Base-by-base conservation (phyloP, 2,329 filamentous ascomycete genomes). In the Epichloe baconii region DNA sequence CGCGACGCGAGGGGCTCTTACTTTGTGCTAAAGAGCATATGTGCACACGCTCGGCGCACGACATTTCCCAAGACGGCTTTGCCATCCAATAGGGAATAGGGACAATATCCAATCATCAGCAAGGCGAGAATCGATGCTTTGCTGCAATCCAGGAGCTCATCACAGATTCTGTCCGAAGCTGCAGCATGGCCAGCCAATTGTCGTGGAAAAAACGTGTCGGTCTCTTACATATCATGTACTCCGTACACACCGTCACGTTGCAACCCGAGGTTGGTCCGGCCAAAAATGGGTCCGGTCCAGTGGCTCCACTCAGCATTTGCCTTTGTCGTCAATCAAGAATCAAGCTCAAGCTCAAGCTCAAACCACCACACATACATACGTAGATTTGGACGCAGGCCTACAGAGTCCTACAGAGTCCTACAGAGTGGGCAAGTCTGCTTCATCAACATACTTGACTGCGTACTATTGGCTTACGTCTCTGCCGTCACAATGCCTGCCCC, bases 401-500 rank as follows among this genome's bases (percentile, higher is more conserved):
- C 40, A 11, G 4, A 23, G 21, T 5, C 21, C 21, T 23, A 23
- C 21, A 23, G 40, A 21, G 19, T 21, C 19, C 19, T 21, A 21
- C 19, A 21, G 19, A 11, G 1, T 42, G 19, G 21, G 40, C 40
- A 21, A 11, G 5, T 21, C 19, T 6, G 19, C 11, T 19, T 43
- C 41, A 19, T 12, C 21, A 26, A 3, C 19, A 21, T 19, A 21
- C 17, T 12, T 6, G n/a, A 21, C 42, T 23, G 42, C 35, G 5
- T 19, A 21, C 36, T 38, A 21, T n/a, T 14, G 12, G 15, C 31
- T 6, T 26, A 14, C 12, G 17, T 17, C 10, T 31, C 44, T 38
- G 37, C 34, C 43, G 17, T 21, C 19, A 48, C 21, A 42, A 67
- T 67, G 65, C 64, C 64, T 50, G 54, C 53, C 12, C 64, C 65